These are phyloP conservation scores for Microbotryomycetes sp. DNA, from an alignment of 1,284 basidiomycete species.

Conservation along the genomic window DNA sequence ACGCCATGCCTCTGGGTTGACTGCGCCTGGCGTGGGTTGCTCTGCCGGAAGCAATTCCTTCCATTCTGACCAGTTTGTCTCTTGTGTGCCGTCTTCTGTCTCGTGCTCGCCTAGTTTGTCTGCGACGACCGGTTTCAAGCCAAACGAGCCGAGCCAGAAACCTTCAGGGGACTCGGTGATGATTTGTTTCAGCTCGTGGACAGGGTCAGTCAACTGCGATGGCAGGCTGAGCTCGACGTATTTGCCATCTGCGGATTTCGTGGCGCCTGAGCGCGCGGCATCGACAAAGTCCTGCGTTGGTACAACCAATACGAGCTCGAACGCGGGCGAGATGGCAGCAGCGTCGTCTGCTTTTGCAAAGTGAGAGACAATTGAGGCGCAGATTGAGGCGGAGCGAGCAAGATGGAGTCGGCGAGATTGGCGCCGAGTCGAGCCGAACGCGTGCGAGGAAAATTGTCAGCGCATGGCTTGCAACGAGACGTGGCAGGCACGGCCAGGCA, in stretches of 20 bases:
- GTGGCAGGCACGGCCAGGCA: neutral
- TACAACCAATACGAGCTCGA: slow-evolving; percentile 21
- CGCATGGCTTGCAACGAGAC: neutral
- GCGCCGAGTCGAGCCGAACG: neutral
- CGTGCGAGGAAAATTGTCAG: neutral
- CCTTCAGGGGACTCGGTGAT: slow-evolving; percentile 37
- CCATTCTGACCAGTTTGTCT: slow-evolving; percentile 6
- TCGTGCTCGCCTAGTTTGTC: slow-evolving; percentile 8
- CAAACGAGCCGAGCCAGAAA: slow-evolving; percentile 38
- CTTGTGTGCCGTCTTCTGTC: neutral
- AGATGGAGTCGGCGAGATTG: neutral
- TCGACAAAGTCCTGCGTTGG: slow-evolving; percentile 21
- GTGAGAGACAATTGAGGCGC: neutral
- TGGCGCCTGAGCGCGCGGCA: neutral
- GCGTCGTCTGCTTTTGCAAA: neutral
- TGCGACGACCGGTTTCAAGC: slow-evolving; percentile 31
- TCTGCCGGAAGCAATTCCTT: neutral
- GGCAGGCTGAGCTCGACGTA: slow-evolving; percentile 23
- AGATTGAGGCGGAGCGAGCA: neutral
- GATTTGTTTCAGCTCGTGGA: slow-evolving; percentile 33
- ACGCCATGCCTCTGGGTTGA: slow-evolving; percentile 15
- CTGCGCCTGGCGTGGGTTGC: neutral
- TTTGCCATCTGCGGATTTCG: slow-evolving; percentile 5
- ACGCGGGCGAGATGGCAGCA: neutral
- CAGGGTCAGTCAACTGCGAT: slow-evolving; percentile 25